Percentiles rank a stretch among this genome's conserved stretches.
phyloP scores from a whole-genome alignment of 2,329 filamentous ascomycete species.

The Fusarium buharicum region DNA sequence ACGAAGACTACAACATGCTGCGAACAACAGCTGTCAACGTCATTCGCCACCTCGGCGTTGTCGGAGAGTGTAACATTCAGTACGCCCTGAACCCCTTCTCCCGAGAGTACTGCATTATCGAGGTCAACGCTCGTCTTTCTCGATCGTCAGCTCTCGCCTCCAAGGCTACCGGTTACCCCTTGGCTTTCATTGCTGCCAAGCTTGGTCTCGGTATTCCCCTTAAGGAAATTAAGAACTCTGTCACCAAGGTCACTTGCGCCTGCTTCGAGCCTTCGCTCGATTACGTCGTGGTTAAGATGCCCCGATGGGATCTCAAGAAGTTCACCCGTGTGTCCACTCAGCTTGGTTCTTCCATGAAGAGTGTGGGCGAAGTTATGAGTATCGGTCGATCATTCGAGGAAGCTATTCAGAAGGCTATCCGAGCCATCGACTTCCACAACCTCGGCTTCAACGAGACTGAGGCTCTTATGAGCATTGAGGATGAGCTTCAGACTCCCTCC shows the following conservation, averaged over 20 bases:
- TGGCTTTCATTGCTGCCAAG: conserved; percentile 97
- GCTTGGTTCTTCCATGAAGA: conserved; percentile 99
- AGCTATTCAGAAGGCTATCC: conserved; percentile 97
- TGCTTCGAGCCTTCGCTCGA: conserved; percentile 99
- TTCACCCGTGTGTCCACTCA: conserved; percentile 96
- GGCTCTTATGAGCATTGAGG: conserved; percentile 94
- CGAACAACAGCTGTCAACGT: conserved; percentile 97
- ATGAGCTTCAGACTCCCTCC: conserved; percentile 95
- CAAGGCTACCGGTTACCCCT: conserved; percentile 95
- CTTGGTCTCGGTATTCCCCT: conserved; percentile 92
- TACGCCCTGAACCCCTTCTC: conserved; percentile 97
- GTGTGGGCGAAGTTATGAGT: conserved; percentile 98
- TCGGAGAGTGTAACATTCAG: conserved; percentile 99
- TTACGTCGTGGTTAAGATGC: conserved; percentile 99
- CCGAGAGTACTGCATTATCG: conserved; percentile 97
- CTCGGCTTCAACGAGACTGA: conserved; percentile 92
- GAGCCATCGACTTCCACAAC: conserved; percentile 94
- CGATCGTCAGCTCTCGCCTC: conserved; percentile 95
- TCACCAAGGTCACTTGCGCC: conserved; percentile 94
- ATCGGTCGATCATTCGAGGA: conserved; percentile 98
- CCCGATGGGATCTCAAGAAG: conserved; percentile 98
- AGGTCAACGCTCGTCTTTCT: conserved; percentile 96
- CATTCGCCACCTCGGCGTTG: conserved; percentile 94
- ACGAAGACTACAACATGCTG: conserved; percentile 99
- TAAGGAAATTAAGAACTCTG: conserved; percentile 95